Evolutionary conservation across 345 rosid species (phyloP), one percentile per base, ranked within the genome.

Genomic region (Bruguiera sexangula): DNA sequence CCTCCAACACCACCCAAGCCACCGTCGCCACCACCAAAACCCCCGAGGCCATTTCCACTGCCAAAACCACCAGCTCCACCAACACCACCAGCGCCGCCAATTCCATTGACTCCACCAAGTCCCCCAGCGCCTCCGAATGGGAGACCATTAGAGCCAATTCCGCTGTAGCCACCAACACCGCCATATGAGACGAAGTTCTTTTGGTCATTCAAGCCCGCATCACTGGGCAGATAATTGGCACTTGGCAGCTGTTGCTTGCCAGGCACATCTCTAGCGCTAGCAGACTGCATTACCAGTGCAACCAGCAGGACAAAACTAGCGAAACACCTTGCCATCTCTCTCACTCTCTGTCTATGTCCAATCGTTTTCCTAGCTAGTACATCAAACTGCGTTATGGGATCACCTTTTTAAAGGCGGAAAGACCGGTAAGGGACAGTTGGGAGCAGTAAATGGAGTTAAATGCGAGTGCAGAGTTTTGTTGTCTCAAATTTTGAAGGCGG

Each of bases 341-440:
- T 55, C 59, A 34, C 46, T 55, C 16, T 21, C 5, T 54, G 10
- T 53, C 26, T 54, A 20, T 55, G 16, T 8, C 2, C 1, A 55
- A 55, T 55, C 29, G 60, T 66, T 9, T 15, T 11, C 4, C 21
- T 5, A 43, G 8, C 1, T 15, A 6, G 54, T 64, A 16, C 55
- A 27, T 24, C 34, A 26, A 18, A 26, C 60, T 63, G 64, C 13
- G 69, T 7, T 4, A n/a, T 18, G 30, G 65, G 32, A 30, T 18
- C 46, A 21, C 31, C 53, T 73, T 77, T 72, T 77, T 77, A 77
- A 79, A 74, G 82, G 34, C 10, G 26, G 62, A 53, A 39, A 39
- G 68, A 15, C 36, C n/a, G 43, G 62, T 67, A 43, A 62, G 73
- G 69, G 67, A 29, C 73, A 68, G 84, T 67, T 83, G 84, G 10